A percentile compares a stretch with the other conserved stretches of the same genome.
phyloP scores from a whole-genome alignment of 192 early-diverging fungal genomes.

The Coemansia sp. region DNA sequence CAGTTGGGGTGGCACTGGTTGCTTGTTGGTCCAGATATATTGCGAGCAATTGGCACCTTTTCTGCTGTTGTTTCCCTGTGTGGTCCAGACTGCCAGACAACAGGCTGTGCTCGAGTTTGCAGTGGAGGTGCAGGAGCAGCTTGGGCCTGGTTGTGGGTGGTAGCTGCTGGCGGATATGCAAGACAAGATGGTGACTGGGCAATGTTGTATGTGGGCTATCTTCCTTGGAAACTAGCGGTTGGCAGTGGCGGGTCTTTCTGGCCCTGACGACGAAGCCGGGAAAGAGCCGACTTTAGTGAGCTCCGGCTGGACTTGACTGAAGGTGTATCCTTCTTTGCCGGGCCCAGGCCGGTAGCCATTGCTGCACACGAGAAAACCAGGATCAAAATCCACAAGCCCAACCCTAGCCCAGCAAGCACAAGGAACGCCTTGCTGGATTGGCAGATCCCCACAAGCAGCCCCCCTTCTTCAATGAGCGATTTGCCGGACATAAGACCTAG shows the following conservation, averaged over 20 bases:
- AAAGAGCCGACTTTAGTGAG: constrained; percentile 10
- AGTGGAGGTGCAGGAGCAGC: neutral
- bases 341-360: constrained; percentile 18
- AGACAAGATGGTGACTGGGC: neutral
- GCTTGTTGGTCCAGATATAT: neutral
- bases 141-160: neutral
- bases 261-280: neutral
- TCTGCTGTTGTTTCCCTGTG: neutral
- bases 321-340: constrained; percentile 5
- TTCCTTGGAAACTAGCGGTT: constrained; percentile 3
- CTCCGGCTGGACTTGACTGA: constrained; percentile 10
- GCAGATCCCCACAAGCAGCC: constrained; percentile 35
- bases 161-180: neutral
- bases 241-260: neutral
- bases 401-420: constrained; percentile 24
- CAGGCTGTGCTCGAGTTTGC: neutral
- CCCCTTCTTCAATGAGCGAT: constrained; percentile 35
- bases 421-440: constrained; percentile 44
- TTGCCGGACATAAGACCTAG: constrained; percentile 26
- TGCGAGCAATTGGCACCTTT: neutral
- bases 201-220: neutral
- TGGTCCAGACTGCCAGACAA: neutral
- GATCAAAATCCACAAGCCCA: constrained; percentile 39
- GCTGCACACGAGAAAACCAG: constrained; percentile 23
- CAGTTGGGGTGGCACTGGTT: constrained; percentile 3